Percentiles rank a stretch among this genome's conserved stretches.
phyloP scores from a whole-genome alignment of 1,284 basidiomycete species.

The Cutaneotrichosporon mucoides region DNA sequence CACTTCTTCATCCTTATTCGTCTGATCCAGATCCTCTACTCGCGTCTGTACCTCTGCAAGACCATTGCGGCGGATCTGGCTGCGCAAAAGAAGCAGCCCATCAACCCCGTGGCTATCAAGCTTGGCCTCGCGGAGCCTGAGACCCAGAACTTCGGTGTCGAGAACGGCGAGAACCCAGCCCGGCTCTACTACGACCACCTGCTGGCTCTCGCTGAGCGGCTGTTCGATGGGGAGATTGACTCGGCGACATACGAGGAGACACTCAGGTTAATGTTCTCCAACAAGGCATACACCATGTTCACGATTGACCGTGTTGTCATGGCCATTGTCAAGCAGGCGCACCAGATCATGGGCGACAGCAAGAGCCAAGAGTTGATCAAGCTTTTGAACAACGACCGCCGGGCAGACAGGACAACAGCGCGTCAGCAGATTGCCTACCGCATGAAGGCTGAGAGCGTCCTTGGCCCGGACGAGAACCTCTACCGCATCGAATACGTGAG shows the following conservation, averaged over 20 bases:
- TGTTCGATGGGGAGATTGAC: conserved; percentile 91
- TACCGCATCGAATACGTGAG: conserved; percentile 89
- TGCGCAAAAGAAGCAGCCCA: conserved; percentile 45
- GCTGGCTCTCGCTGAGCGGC: conserved; percentile 84
- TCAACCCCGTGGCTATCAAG: conserved; percentile 56
- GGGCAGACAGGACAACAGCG: conserved; percentile 58
- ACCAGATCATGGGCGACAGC: conserved; percentile 69
- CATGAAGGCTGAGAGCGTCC: conserved; percentile 72
- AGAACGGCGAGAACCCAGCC: conserved; percentile 53
- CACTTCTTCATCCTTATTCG: conserved; percentile 87
- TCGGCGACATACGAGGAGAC: conserved; percentile 88
- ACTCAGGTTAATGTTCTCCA: conserved; percentile 94
- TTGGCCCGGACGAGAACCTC: conserved; percentile 87
- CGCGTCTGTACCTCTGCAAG: conserved; percentile 78
- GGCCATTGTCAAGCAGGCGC: conserved; percentile 80
- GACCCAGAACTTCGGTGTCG: conserved; percentile 48
- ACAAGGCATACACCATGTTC: conserved; percentile 86
- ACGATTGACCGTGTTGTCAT: conserved; percentile 90
- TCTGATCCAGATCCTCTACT: conserved; percentile 78
- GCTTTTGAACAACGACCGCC: conserved; percentile 70
- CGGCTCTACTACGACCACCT: conserved; percentile 80
- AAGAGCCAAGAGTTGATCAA: conserved; percentile 81
- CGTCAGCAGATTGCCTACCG: conserved; percentile 83
- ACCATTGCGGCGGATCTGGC: conserved; percentile 57
- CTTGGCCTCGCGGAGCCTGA: conserved; percentile 62